Base-by-base conservation (phyloP, 169 alveolate species). In the Hepatocystis sp. region DNA sequence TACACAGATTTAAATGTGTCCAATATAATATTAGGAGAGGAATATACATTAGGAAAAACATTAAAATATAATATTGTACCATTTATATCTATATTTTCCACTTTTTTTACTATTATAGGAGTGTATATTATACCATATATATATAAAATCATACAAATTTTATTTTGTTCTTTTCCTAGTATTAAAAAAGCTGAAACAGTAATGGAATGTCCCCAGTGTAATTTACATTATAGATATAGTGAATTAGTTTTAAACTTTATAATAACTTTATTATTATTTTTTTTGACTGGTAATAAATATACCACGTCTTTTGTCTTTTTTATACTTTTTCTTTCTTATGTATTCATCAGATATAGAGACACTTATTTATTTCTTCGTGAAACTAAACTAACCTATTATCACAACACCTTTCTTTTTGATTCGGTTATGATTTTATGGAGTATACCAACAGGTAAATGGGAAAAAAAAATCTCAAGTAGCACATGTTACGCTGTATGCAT, bases 181-280 rank as follows among this genome's bases (percentile, higher is more conserved):
- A 64, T 64, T 8, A 64, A 64, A 64, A 64, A 40, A 13, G 78
- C 78, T 4, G 78, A 64, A 23, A 11, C 25, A 25, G 7, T 64
- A 25, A 64, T 64, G 19, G 46, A 64, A 46, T 64, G 78, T 25
- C 78, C 78, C 42, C 40, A 13, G 21, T 64, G 78, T 42, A 64
- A 64, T 64, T 28, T 64, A 11, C 78, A 64, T 23, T 64, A 64
- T 42, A 64, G 78, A 64, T 64, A 64, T 64, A 64, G 78, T 42
- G 78, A 64, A 64, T 25, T 46, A 10, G 56, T 64, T 23, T 15
- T 40, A n/a, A 64, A 60, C 23, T 64, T 64, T 64, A 64, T 60
- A 1, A 23, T 40, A 11, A 64, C 78, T 42, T 28, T 64, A 4
- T 23, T 64, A 25, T 64, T 64, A 42, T 64, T 64, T 28, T 64